Base-by-base conservation (phyloP, 2,329 filamentous ascomycete species). In the Fusarium veterinarium region DNA sequence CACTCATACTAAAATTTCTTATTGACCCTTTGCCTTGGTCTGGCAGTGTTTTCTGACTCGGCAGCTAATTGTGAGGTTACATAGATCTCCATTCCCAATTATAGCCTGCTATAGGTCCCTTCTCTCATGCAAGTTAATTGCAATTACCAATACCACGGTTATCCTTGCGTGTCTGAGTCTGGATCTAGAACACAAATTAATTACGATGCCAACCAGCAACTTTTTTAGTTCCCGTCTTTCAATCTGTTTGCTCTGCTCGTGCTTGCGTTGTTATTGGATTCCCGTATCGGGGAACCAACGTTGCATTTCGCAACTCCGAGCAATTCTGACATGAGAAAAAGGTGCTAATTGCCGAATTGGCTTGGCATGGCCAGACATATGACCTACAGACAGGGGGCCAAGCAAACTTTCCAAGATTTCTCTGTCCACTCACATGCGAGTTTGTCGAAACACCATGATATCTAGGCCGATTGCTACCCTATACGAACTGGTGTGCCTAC, bases 341-440 rank as follows among this genome's bases (percentile, higher is more conserved):
- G 17, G 44, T 58, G 38, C 42, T 64, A 58, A 53, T 69, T 69
- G 51, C 59, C 45, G 59, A 68, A 48, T 52, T 69, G 28, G 33
- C 62, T 64, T 64, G 59, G 62, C 60, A 45, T 38, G 48, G 51
- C 40, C 52, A 60, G 48, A 41, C 65, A 57, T 30, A 49, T 68
- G 56, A 69, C 64, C 69, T 31, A 38, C 20, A 20, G 52, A 41
- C 51, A 64, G 37, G 66, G 59, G 70, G 38, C 25, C 49, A 45
- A n/a, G 45, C 41, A 66, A 73, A 63, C 53, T 57, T 56, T 67
- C 23, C 57, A 56, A 42, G 52, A 48, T 33, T 45, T 48, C n/a
- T 48, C 67, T 60, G 55, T 37, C 62, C 71, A 73, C 53, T 73
- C 58, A 73, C 53, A 73, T 30, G 31, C 57, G 48, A 67, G 57